Evolutionary conservation across 805 yeast genomes (phyloP).

Genomic region (Candida sphagnicola): DNA sequence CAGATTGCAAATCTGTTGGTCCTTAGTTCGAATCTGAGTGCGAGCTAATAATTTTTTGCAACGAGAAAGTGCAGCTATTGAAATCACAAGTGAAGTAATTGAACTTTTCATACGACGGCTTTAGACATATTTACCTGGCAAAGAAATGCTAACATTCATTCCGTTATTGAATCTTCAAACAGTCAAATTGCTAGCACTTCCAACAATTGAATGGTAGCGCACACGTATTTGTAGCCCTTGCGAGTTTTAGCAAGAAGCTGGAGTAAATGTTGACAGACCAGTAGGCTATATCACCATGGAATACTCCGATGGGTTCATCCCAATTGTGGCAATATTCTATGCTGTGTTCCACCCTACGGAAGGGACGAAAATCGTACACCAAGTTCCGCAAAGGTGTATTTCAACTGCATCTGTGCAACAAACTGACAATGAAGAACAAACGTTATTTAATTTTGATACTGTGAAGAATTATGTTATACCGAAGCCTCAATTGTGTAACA

Average conservation of each 20-base stretch:
- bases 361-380: conserved; percentile 88
- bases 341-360: conserved; percentile 93
- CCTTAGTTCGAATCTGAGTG: conserved; percentile 95
- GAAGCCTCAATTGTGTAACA: conserved; percentile 84
- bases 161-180: no score
- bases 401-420: conserved; percentile 17
- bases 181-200: neutral
- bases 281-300: conserved; percentile 18
- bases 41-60: conserved; percentile 49
- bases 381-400: conserved; percentile 79
- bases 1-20: conserved; percentile 99
- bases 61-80: no score
- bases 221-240: neutral
- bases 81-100: no score
- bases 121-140: no score
- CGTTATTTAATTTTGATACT: conserved; percentile 71
- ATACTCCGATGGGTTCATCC: conserved; percentile 65
- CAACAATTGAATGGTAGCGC: conserved; percentile 1
- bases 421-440: conserved; percentile 16
- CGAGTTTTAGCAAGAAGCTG: no score
- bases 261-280: no score
- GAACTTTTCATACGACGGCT: no score
- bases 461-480: conserved; percentile 92
- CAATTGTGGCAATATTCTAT: conserved; percentile 85
- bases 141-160: no score